These are phyloP conservation scores for Apiotrichum montevideense DNA, from an alignment of 1,284 basidiomycete species.

Conservation along the genomic window DNA sequence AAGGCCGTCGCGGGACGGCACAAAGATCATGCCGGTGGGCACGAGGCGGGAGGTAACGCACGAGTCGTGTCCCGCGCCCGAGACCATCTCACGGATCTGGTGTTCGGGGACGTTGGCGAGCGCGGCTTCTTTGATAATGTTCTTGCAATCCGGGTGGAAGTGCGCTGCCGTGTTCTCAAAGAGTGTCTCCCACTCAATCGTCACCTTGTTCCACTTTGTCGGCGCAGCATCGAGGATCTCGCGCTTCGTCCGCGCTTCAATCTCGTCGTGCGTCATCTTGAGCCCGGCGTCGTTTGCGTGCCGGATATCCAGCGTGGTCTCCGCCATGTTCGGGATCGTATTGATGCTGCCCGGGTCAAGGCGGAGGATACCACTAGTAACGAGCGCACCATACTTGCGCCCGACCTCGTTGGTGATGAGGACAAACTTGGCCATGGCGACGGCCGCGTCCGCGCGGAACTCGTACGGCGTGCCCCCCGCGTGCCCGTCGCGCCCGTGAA, in stretches of 20 bases:
- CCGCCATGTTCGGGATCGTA: conserved; percentile 16
- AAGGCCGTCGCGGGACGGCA: conserved; percentile 29
- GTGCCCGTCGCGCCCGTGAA: conserved; percentile 25
- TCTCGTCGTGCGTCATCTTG: conserved; percentile 13
- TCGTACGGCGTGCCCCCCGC: conserved; percentile 28
- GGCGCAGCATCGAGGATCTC: conserved; percentile 3
- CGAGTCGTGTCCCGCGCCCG: conserved; percentile 27
- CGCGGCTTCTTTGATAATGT: conserved; percentile 6
- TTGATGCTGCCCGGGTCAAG: conserved; percentile 18
- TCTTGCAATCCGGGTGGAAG: conserved; percentile 11
- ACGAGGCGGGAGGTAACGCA: conserved; percentile 16
- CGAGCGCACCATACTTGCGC: conserved; percentile 11
- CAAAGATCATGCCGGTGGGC: conserved; percentile 34
- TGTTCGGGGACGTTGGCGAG: conserved; percentile 5
- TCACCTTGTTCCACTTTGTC: background rate
- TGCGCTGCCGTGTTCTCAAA: conserved; percentile 6
- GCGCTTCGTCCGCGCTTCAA: conserved; percentile 5
- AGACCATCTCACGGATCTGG: conserved; percentile 10
- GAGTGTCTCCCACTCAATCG: conserved; percentile 9
- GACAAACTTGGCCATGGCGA: conserved; percentile 13
- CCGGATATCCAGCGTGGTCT: conserved; percentile 25
- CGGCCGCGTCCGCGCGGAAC: conserved; percentile 22
- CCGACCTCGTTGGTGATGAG: conserved; percentile 15
- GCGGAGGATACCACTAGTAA: conserved; percentile 19
- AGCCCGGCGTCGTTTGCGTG: conserved; percentile 17